phyloP scores from a whole-genome alignment of 2,329 filamentous ascomycete genomes.

The Epichloe typhina region DNA sequence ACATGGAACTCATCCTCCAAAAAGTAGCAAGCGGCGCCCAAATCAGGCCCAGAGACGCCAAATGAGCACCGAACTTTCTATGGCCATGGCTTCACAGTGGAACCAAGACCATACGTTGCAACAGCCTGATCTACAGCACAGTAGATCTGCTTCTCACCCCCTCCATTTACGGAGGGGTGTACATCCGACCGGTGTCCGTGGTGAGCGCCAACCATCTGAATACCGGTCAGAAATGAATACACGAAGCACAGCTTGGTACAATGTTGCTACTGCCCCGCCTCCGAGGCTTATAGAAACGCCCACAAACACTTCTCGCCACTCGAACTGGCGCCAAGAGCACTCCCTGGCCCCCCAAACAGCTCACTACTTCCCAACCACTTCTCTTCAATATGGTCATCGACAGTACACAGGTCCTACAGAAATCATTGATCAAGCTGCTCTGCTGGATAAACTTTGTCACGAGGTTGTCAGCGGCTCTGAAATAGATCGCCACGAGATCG shows the following conservation, averaged over 20 bases:
- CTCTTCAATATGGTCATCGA: constrained; percentile 18
- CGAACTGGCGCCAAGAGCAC: background rate
- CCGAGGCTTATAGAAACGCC: background rate
- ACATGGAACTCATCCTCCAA: constrained; percentile 9
- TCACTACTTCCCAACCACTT: background rate
- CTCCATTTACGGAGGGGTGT: background rate
- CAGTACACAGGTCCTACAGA: constrained; percentile 29
- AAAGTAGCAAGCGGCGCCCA: constrained; percentile 8
- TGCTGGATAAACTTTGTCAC: constrained; percentile 36
- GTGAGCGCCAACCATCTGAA: background rate
- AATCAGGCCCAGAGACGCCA: constrained; percentile 53
- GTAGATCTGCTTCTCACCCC: background rate
- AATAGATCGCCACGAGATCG: constrained; percentile 49
- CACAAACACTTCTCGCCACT: background rate
- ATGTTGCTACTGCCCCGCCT: background rate
- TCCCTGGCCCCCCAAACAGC: background rate
- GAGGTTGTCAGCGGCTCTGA: constrained; percentile 39
- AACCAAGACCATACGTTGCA: background rate
- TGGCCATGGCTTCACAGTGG: constrained; percentile 35
- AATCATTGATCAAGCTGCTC: constrained; percentile 31
- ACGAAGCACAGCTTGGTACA: background rate
- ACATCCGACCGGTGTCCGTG: background rate
- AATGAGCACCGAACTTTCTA: constrained; percentile 45
- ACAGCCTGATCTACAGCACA: background rate
- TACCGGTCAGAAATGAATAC: background rate